phyloP scores from a whole-genome alignment of 305 asterid genomes.

The Plantago coronopus region DNA sequence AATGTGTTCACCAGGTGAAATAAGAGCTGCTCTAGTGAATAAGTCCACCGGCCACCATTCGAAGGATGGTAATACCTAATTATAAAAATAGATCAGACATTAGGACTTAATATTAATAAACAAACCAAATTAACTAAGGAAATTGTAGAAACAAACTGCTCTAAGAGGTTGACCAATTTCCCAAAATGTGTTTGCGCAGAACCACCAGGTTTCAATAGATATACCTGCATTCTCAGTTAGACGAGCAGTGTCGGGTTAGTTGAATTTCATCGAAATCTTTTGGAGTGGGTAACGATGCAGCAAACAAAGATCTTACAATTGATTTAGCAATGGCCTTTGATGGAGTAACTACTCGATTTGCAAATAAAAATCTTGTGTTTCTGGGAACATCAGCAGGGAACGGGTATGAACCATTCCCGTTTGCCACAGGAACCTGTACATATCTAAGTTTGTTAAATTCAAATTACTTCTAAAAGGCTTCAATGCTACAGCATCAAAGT shows the following conservation, averaged over 20 bases:
- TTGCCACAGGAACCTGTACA: slow-evolving; percentile 97
- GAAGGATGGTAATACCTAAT: slow-evolving; percentile 98
- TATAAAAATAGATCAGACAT: slow-evolving; percentile 11
- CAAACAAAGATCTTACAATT: slow-evolving; percentile 57
- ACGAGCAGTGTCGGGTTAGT: slow-evolving; percentile 18
- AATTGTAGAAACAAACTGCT: slow-evolving; percentile 73
- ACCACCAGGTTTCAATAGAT: slow-evolving; percentile 85
- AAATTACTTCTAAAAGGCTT: slow-evolving; percentile 10
- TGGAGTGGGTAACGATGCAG: slow-evolving; percentile 23
- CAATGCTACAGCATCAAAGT: too few species aligned
- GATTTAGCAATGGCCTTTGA: slow-evolving; percentile 93
- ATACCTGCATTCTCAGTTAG: slow-evolving; percentile 63
- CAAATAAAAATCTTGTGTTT: slow-evolving; percentile 86
- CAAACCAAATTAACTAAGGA: slow-evolving; percentile 20
- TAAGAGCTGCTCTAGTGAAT: slow-evolving; percentile 78
- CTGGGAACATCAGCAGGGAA: slow-evolving; percentile 85
- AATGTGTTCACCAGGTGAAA: slow-evolving; percentile 73
- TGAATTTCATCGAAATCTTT: slow-evolving; percentile 14
- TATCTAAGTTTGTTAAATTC: slow-evolving; percentile 20
- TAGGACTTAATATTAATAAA: background rate
- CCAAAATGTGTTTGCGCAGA: slow-evolving; percentile 73
- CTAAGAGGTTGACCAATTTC: slow-evolving; percentile 89
- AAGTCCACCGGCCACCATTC: slow-evolving; percentile 99
- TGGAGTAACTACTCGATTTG: slow-evolving; percentile 67
- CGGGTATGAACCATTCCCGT: slow-evolving; percentile 85